phyloP scores from a whole-genome alignment of 2,329 filamentous ascomycete species.

The Clarireedia hainanense region DNA sequence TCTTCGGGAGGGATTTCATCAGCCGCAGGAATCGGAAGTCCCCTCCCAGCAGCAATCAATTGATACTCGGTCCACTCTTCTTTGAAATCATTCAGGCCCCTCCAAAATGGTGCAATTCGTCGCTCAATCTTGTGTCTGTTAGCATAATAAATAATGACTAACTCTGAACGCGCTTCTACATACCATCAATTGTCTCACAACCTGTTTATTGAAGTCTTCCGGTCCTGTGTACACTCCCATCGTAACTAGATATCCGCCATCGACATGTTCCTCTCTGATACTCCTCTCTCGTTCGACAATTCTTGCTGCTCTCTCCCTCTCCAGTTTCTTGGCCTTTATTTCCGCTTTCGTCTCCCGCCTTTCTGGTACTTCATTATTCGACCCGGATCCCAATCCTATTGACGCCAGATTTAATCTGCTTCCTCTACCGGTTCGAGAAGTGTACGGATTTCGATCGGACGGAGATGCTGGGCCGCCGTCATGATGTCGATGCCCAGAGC shows the following conservation, averaged over 20 bases:
- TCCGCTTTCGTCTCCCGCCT: constrained; percentile 87
- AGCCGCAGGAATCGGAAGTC: constrained; percentile 72
- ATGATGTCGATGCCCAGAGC: constrained; percentile 15
- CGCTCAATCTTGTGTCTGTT: constrained; percentile 67
- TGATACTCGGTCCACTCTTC: constrained; percentile 91
- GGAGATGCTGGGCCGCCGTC: constrained; percentile 20
- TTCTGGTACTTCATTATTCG: constrained; percentile 24
- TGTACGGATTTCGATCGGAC: constrained; percentile 20
- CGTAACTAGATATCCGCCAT: constrained; percentile 91
- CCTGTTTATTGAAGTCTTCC: constrained; percentile 86
- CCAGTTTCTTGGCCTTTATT: constrained; percentile 75
- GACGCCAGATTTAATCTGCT: constrained; percentile 28
- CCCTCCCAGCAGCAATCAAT: constrained; percentile 82
- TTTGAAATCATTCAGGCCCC: constrained; percentile 81
- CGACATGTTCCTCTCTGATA: constrained; percentile 83
- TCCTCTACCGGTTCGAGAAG: constrained; percentile 22
- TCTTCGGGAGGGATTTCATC: constrained; percentile 73
- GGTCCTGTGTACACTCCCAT: constrained; percentile 85
- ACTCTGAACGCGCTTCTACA: constrained; percentile 19
- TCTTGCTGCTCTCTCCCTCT: constrained; percentile 69
- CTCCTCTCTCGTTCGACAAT: constrained; percentile 84
- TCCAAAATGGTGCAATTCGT: constrained; percentile 89
- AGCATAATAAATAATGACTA: constrained; percentile 9
- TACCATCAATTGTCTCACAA: constrained; percentile 88
- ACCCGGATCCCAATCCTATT: constrained; percentile 24